Evolutionary conservation across 2,329 filamentous ascomycete species (phyloP).

Genomic region (Monilinia vaccinii-corymbosi): DNA sequence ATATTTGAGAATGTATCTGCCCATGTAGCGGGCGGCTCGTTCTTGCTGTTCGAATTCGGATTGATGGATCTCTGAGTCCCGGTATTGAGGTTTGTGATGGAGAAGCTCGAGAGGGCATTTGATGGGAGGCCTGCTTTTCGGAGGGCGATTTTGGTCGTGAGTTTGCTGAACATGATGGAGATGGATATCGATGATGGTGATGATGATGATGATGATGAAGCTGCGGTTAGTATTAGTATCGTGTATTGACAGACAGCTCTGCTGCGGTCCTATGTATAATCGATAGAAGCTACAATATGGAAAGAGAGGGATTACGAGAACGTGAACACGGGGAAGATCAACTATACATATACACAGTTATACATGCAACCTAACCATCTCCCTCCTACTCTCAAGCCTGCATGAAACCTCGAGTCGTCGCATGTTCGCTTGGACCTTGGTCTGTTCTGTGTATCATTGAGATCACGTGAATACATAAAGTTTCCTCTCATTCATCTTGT

Average conservation of each 20-base stretch:
- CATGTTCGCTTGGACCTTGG: slow-evolving; percentile 4
- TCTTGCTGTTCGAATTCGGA: slow-evolving; percentile 9
- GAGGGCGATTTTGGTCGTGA: slow-evolving; percentile 28
- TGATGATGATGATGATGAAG: neutral
- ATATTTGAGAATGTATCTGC: slow-evolving; percentile 26
- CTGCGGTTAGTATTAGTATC: neutral
- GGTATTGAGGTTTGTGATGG: slow-evolving; percentile 7
- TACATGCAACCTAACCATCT: neutral
- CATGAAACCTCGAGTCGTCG: slow-evolving; percentile 6
- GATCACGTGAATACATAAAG: neutral
- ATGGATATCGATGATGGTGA: neutral
- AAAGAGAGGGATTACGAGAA: neutral
- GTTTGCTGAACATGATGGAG: slow-evolving; percentile 25
- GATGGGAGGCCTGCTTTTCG: slow-evolving; percentile 27
- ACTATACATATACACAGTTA: neutral
- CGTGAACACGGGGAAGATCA: neutral
- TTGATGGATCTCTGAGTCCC: slow-evolving; percentile 13
- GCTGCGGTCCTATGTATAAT: neutral
- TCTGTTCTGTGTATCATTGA: neutral
- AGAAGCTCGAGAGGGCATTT: slow-evolving; percentile 17
- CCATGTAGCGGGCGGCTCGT: slow-evolving; percentile 15
- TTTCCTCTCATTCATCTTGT: neutral
- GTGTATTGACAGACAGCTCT: neutral
- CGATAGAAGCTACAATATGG: neutral
- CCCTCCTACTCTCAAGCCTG: neutral